These are phyloP conservation scores for Leccinellum rugosiceps DNA, from an alignment of 768 basidiomycete genomes.

Conservation along the genomic window DNA sequence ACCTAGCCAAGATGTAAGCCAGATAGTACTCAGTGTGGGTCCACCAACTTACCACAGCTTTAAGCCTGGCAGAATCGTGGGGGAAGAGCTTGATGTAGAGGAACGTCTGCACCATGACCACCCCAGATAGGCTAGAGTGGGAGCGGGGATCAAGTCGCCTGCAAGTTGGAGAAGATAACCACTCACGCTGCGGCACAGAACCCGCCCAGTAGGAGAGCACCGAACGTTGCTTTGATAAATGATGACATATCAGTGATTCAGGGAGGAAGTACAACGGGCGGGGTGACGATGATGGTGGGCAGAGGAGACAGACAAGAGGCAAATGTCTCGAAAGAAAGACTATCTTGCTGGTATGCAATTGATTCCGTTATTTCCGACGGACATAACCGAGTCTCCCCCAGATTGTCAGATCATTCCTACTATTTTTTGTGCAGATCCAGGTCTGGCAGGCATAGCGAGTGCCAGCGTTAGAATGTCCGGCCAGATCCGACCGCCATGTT, in stretches of 20 bases:
- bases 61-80: conserved; percentile 17
- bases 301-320: not conserved
- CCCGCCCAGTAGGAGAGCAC: conserved; percentile 30
- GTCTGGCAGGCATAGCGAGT: not conserved
- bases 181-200: conserved; percentile 29
- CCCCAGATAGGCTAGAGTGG: conserved; percentile 25
- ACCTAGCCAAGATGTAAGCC: conserved; percentile 16
- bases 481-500: too few species aligned
- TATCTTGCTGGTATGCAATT: not conserved
- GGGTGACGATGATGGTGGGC: not conserved
- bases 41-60: conserved; percentile 20
- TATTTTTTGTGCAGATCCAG: not conserved
- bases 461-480: too few species aligned
- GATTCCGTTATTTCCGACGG: not conserved
- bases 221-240: conserved; percentile 19
- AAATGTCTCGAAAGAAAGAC: not conserved
- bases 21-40: not conserved
- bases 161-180: not conserved
- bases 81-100: conserved; percentile 32
- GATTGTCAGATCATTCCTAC: not conserved
- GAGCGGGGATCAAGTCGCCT: not conserved
- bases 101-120: conserved; percentile 26
- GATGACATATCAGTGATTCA: conserved; percentile 5
- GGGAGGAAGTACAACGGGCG: not conserved
- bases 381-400: not conserved